These are phyloP conservation scores for Leccinum broughii DNA, from an alignment of 768 basidiomycete species.

Conservation along the genomic window DNA sequence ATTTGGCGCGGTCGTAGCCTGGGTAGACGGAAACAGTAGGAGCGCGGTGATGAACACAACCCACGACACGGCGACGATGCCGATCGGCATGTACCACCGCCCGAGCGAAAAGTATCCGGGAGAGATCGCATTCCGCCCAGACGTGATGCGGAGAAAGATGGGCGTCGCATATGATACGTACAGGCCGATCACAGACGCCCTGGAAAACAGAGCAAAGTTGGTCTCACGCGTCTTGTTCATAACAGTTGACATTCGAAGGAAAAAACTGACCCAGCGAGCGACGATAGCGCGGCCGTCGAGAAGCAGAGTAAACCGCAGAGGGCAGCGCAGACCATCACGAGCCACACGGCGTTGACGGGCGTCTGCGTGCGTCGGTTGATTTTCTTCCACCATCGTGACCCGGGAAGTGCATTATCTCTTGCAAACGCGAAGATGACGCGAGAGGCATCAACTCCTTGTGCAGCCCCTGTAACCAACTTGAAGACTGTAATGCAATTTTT, in stretches of 20 bases:
- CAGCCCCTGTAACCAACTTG: slow-evolving; percentile 73
- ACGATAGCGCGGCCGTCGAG: slow-evolving; percentile 59
- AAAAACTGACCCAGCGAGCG: slow-evolving; percentile 61
- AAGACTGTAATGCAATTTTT: background rate
- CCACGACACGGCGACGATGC: slow-evolving; percentile 63
- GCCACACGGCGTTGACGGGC: slow-evolving; percentile 75
- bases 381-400: slow-evolving; percentile 67
- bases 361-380: slow-evolving; percentile 62
- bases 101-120: slow-evolving; percentile 66
- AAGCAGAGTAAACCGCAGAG: slow-evolving; percentile 68
- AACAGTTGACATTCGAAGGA: background rate
- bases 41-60: slow-evolving; percentile 62
- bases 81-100: slow-evolving; percentile 58
- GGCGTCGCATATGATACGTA: slow-evolving; percentile 64
- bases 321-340: slow-evolving; percentile 57
- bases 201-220: slow-evolving; percentile 22
- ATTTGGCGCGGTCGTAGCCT: slow-evolving; percentile 38
- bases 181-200: slow-evolving; percentile 68
- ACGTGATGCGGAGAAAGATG: slow-evolving; percentile 71
- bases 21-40: slow-evolving; percentile 55
- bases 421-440: slow-evolving; percentile 77
- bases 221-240: background rate
- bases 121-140: slow-evolving; percentile 54
- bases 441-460: slow-evolving; percentile 73
- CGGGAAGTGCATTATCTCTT: slow-evolving; percentile 72